Evolutionary conservation across 768 basidiomycete genomes (phyloP).

Genomic region (Suillus subaureus): DNA sequence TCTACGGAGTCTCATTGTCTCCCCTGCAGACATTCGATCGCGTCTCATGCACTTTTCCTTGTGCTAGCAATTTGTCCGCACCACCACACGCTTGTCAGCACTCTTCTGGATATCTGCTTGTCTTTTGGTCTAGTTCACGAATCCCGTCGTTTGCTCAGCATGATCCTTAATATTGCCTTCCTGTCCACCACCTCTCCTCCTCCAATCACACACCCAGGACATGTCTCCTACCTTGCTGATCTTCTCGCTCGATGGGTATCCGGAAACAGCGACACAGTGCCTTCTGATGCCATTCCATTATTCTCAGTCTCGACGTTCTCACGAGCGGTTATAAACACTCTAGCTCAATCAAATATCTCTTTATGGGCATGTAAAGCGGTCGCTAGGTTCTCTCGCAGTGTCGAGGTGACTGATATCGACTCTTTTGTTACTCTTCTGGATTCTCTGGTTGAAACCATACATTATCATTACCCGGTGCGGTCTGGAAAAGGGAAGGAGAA

Average conservation of each 20-base stretch:
- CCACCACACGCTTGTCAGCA: constrained; percentile 49
- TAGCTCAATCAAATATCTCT: constrained; percentile 26
- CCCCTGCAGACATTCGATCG: constrained; percentile 44
- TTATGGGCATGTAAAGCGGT: constrained; percentile 49
- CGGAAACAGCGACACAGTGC: constrained; percentile 11
- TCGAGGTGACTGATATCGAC: constrained; percentile 34
- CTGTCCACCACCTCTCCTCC: constrained; percentile 28
- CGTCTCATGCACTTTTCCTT: constrained; percentile 55
- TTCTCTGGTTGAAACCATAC: constrained; percentile 26
- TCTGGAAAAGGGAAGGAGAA: constrained; percentile 6
- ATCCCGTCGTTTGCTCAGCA: constrained; percentile 44
- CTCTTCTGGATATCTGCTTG: constrained; percentile 54
- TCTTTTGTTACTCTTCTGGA: constrained; percentile 35
- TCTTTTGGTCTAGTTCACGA: constrained; percentile 45
- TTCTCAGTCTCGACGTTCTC: constrained; percentile 34
- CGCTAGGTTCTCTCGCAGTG: constrained; percentile 35
- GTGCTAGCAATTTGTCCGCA: constrained; percentile 47
- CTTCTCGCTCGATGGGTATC: constrained; percentile 43
- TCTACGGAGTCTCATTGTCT: constrained; percentile 8
- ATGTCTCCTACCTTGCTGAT: constrained; percentile 49
- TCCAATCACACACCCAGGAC: constrained; percentile 45
- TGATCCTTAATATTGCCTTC: constrained; percentile 43
- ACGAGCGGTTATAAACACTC: constrained; percentile 18
- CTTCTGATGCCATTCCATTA: constrained; percentile 6
- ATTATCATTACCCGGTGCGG: background rate